These are phyloP conservation scores for Dothideomycetes sp. DNA, from an alignment of 2,329 filamentous ascomycete species.

Conservation along the genomic window DNA sequence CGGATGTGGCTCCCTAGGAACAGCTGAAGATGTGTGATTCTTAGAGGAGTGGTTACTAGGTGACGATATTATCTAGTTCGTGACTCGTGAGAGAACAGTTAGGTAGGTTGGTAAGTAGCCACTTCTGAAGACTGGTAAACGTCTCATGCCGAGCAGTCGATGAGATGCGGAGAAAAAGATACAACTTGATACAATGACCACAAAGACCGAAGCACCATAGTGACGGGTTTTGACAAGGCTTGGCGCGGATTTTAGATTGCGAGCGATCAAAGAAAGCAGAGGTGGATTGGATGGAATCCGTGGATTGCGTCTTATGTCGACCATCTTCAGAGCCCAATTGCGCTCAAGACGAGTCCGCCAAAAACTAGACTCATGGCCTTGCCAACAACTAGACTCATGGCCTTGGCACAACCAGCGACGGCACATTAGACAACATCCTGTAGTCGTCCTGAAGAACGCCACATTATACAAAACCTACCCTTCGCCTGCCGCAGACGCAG, in stretches of 20 bases:
- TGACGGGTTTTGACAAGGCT: not conserved
- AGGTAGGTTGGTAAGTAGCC: too few relatives aligned
- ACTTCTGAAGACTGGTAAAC: too few relatives aligned
- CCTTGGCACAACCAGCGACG: not conserved
- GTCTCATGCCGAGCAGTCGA: not conserved
- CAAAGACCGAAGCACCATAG: too few relatives aligned
- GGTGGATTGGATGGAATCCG: not conserved
- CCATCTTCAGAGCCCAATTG: constrained; percentile 10
- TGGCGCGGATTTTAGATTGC: constrained; percentile 1
- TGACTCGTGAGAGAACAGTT: too few relatives aligned
- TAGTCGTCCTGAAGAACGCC: constrained; percentile 62
- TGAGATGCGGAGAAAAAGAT: constrained; percentile 5
- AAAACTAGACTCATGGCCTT: too few relatives aligned
- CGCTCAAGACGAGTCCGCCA: not conserved
- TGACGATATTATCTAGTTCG: too few relatives aligned
- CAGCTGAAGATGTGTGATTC: too few relatives aligned
- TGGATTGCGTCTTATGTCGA: not conserved
- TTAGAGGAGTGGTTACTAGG: too few relatives aligned
- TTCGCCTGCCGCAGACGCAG: constrained; percentile 30
- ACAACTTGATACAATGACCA: too few relatives aligned
- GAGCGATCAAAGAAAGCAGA: not conserved
- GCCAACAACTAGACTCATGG: not conserved
- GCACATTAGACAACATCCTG: constrained; percentile 3
- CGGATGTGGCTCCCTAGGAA: too few relatives aligned
- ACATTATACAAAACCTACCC: constrained; percentile 78